These are phyloP conservation scores for Epichloe baconii DNA, from an alignment of 2,329 filamentous ascomycete species.

Conservation along the genomic window DNA sequence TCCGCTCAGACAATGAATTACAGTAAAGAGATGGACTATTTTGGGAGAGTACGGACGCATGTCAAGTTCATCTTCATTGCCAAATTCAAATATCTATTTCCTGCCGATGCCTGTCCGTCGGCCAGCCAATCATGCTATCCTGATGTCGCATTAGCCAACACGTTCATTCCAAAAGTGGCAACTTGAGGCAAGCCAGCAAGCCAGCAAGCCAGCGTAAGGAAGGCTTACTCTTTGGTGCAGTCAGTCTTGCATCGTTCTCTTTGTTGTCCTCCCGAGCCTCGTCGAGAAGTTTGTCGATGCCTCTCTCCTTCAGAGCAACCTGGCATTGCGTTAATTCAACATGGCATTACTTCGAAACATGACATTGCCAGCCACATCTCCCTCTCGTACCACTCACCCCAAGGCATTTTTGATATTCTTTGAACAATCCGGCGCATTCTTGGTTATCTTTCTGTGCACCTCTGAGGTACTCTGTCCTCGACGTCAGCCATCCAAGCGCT, in stretches of 20 bases:
- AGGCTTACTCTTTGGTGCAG: slow-evolving; percentile 29
- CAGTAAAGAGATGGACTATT: too few species aligned
- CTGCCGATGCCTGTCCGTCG: too few species aligned
- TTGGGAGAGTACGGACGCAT: too few species aligned
- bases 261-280: slow-evolving; percentile 82
- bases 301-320: slow-evolving; percentile 75
- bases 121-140: background rate
- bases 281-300: slow-evolving; percentile 85
- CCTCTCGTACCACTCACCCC: slow-evolving; percentile 37
- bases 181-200: background rate
- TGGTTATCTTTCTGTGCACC: slow-evolving; percentile 68
- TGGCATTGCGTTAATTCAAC: slow-evolving; percentile 23
- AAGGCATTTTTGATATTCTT: slow-evolving; percentile 77
- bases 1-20: too few species aligned
- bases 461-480: slow-evolving; percentile 64
- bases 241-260: slow-evolving; percentile 58
- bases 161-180: background rate
- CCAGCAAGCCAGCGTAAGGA: background rate
- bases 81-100: background rate
- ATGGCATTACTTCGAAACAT: background rate
- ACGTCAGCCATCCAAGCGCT: background rate
- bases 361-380: background rate
- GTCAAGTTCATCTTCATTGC: too few species aligned
- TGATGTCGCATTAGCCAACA: background rate
- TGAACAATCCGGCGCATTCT: slow-evolving; percentile 77